These are phyloP conservation scores for Eucalyptus cladocalyx DNA, from an alignment of 345 rosid genomes.

Conservation along the genomic window DNA sequence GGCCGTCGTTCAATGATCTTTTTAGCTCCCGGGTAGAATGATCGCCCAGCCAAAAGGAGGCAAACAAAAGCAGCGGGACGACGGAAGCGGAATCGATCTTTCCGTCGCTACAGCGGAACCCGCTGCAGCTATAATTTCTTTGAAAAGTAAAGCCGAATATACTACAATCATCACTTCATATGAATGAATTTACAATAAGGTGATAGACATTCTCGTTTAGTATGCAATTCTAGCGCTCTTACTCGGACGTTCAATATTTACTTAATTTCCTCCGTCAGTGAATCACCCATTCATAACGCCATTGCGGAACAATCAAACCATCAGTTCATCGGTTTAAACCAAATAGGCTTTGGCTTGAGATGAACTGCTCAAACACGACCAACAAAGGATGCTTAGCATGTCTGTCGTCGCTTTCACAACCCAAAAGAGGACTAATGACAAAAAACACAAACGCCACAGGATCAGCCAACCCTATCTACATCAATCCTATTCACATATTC, in stretches of 20 bases:
- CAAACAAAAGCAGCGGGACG: neutral
- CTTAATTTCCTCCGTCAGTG: no score
- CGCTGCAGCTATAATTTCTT: neutral
- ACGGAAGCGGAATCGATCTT: neutral
- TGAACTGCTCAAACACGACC: neutral
- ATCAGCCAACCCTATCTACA: neutral
- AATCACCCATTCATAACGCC: no score
- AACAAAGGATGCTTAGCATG: neutral
- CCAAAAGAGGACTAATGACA: neutral
- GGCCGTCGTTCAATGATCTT: neutral
- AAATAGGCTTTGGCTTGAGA: neutral
- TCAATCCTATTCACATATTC: neutral
- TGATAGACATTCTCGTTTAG: neutral
- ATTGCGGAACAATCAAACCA: neutral
- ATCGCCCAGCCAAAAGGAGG: neutral
- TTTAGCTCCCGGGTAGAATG: neutral
- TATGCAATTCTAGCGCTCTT: neutral
- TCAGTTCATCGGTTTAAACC: neutral
- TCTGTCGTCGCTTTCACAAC: neutral
- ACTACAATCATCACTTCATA: neutral
- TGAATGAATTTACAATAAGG: neutral
- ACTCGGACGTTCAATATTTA: neutral
- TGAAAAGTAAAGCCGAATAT: neutral
- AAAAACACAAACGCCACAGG: neutral
- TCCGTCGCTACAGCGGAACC: neutral